phyloP scores from a whole-genome alignment of 805 yeast genomes.

The Starmerella asiatica region DNA sequence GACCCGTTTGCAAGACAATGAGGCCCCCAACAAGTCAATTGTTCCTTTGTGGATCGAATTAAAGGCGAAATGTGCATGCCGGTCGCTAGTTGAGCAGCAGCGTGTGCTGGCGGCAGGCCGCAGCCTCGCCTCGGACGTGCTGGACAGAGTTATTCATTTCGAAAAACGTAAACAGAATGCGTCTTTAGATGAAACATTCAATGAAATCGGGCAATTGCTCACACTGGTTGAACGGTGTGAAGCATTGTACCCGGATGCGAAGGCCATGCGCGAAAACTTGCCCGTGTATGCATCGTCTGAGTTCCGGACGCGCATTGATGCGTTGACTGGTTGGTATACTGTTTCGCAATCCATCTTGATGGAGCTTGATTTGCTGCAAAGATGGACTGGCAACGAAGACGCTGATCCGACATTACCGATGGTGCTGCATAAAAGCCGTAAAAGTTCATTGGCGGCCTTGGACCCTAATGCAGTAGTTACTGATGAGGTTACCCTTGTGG shows the following conservation, averaged over 20 bases:
- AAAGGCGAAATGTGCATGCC: constrained; percentile 64
- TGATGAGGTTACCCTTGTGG: constrained; percentile 53
- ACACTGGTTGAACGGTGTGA: constrained; percentile 53
- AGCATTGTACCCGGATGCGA: constrained; percentile 63
- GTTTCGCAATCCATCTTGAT: constrained; percentile 54
- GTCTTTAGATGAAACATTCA: constrained; percentile 28
- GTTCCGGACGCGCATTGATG: constrained; percentile 55
- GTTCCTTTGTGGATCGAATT: constrained; percentile 81
- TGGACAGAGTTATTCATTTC: constrained; percentile 56
- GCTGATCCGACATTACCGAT: constrained; percentile 42
- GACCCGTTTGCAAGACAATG: constrained; percentile 40
- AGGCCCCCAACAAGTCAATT: constrained; percentile 37
- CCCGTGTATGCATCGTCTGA: constrained; percentile 53
- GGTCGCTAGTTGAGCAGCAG: constrained; percentile 67
- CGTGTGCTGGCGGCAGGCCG: constrained; percentile 56
- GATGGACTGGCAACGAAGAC: constrained; percentile 79
- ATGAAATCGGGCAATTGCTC: constrained; percentile 44
- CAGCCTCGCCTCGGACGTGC: constrained; percentile 54
- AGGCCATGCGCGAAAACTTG: constrained; percentile 66
- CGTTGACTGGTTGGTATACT: constrained; percentile 72
- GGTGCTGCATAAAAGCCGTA: neutral
- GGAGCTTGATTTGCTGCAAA: constrained; percentile 45
- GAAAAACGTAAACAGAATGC: constrained; percentile 31
- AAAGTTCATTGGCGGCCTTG: neutral
- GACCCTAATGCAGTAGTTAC: neutral